Percentiles rank a stretch among this genome's conserved stretches.
Evolutionary conservation across 75 land plant genomes (phyloP).

Genomic region (Cryptomeria japonica): DNA sequence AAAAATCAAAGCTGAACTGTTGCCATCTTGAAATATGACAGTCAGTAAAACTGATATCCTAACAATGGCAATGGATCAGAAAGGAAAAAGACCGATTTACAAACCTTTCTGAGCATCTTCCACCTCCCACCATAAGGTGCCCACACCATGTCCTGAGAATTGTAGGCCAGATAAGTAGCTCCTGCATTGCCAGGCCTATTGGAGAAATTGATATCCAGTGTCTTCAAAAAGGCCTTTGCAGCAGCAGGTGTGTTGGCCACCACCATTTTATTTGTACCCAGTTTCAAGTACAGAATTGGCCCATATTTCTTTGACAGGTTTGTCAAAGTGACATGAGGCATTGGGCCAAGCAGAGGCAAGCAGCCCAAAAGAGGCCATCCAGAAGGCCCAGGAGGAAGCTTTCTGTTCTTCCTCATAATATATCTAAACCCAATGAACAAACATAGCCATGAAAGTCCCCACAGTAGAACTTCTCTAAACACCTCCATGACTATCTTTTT

Average conservation of each 20-base stretch:
- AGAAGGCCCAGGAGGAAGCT: constrained; percentile 11
- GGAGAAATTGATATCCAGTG: constrained; percentile 27
- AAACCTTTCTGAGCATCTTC: constrained; percentile 30
- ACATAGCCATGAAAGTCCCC: background rate
- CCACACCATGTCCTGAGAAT: constrained; percentile 42
- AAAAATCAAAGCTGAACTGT: too few species aligned
- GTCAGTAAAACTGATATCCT: background rate
- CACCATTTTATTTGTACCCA: constrained; percentile 36
- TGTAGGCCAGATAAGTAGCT: constrained; percentile 26
- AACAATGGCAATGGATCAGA: too few species aligned
- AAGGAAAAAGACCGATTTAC: too few species aligned
- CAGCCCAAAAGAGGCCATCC: constrained; percentile 13
- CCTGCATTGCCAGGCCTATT: constrained; percentile 31
- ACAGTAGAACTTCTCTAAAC: background rate
- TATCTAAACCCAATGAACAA: background rate
- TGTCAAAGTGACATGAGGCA: constrained; percentile 24
- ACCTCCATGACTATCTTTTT: background rate
- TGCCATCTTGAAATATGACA: background rate
- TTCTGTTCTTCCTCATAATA: background rate
- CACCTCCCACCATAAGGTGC: constrained; percentile 39
- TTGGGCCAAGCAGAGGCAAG: constrained; percentile 17
- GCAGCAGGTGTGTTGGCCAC: constrained; percentile 46
- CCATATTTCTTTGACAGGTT: constrained; percentile 46
- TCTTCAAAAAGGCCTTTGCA: constrained; percentile 34
- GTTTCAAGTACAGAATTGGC: constrained; percentile 40